A percentile compares a stretch with the other conserved stretches of the same genome.
Conservation (phyloP, 2,329 filamentous ascomycete genomes). For the Aspergillus jensenii region DNA sequence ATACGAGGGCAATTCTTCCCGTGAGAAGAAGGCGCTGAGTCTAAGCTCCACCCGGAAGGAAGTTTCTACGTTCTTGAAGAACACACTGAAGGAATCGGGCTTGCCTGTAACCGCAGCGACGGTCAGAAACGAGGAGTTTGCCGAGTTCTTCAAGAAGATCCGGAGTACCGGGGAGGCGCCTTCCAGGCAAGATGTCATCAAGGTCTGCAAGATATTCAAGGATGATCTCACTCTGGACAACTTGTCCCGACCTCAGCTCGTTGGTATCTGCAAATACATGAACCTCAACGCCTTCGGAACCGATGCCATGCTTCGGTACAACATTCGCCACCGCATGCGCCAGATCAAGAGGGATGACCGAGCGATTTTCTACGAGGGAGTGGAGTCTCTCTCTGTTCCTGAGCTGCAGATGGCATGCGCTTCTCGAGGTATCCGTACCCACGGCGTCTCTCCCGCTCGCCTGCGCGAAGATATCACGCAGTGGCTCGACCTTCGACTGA, state of each 20-base stretch:
- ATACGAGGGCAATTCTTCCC: constrained; percentile 87
- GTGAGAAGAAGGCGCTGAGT: constrained; percentile 80
- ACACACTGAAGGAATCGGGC: constrained; percentile 90
- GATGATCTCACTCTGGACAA: constrained; percentile 98
- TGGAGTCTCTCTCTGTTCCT: constrained; percentile 87
- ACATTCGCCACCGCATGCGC: constrained; percentile 94
- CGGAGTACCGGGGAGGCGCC: constrained; percentile 87
- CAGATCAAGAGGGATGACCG: constrained; percentile 98
- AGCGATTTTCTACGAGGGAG: constrained; percentile 89
- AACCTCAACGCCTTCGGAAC: constrained; percentile 96
- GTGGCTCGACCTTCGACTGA: constrained; percentile 91
- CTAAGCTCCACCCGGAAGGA: constrained; percentile 87
- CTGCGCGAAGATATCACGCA: constrained; percentile 87
- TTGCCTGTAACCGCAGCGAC: constrained; percentile 80
- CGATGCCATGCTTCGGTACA: constrained; percentile 96
- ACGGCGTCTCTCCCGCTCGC: constrained; percentile 84
- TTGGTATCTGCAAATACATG: constrained; percentile 98
- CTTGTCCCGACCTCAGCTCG: constrained; percentile 87
- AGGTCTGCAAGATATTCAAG: constrained; percentile 98
- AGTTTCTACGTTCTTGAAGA: constrained; percentile 84
- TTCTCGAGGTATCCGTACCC: constrained; percentile 86
- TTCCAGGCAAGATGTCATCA: constrained; percentile 88
- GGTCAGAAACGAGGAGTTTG: constrained; percentile 89
- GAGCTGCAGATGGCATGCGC: constrained; percentile 92
- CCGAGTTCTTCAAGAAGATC: constrained; percentile 96